Evolutionary conservation across 2,329 filamentous ascomycete genomes (phyloP).

Genomic region (Eutypa lata): DNA sequence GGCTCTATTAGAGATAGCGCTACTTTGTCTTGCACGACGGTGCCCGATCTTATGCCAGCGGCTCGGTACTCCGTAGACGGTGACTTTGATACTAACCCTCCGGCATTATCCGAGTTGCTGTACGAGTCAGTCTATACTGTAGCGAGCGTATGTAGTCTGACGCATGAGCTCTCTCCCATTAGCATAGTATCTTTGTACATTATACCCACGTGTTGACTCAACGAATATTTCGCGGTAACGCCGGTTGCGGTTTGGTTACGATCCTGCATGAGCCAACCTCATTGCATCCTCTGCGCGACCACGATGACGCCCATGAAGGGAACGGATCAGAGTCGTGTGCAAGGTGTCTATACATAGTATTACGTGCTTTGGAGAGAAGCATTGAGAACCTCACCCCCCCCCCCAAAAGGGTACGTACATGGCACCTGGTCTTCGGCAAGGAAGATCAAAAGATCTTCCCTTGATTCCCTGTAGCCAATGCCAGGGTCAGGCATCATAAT

Average conservation of each 20-base stretch:
- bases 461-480: slow-evolving; percentile 22
- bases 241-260: neutral
- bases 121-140: neutral
- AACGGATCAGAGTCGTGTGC: neutral
- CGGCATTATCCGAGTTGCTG: neutral
- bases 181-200: neutral
- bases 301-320: neutral
- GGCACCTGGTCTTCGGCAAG: slow-evolving; percentile 21
- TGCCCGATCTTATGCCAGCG: slow-evolving; percentile 8
- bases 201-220: neutral
- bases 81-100: neutral
- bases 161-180: neutral
- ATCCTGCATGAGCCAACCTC: neutral
- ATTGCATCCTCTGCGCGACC: neutral
- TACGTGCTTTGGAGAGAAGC: too few species aligned
- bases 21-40: neutral
- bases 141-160: neutral
- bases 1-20: slow-evolving; percentile 8
- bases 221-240: neutral
- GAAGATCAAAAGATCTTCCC: slow-evolving; percentile 29
- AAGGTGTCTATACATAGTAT: neutral
- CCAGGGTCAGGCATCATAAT: slow-evolving; percentile 26
- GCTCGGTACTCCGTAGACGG: slow-evolving; percentile 7
- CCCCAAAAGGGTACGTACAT: slow-evolving; percentile 16
- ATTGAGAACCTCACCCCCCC: too few species aligned